Evolutionary conservation across 2,329 filamentous ascomycete genomes (phyloP).

Genomic region (Fusarium decemcellulare): DNA sequence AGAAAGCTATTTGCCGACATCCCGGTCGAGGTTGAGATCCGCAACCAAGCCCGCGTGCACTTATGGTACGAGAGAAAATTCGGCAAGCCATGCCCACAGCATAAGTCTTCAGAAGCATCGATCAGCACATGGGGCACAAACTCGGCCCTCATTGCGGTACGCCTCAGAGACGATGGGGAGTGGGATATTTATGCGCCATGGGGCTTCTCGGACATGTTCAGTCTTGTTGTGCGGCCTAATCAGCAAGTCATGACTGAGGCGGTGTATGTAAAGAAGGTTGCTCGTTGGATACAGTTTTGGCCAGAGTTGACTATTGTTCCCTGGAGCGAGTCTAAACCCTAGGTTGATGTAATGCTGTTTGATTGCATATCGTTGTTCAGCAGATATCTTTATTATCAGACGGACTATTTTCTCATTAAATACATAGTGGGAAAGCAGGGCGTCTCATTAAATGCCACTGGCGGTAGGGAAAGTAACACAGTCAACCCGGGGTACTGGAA

Average conservation of each 20-base stretch:
- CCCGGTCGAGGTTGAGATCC: slow-evolving; percentile 52
- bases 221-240: slow-evolving; percentile 52
- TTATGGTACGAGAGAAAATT: slow-evolving; percentile 54
- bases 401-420: too few species aligned
- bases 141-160: slow-evolving; percentile 52
- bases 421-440: too few species aligned
- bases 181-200: slow-evolving; percentile 55
- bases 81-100: slow-evolving; percentile 48
- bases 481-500: too few species aligned
- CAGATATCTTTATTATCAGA: too few species aligned
- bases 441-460: too few species aligned
- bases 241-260: slow-evolving; percentile 45
- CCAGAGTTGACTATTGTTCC: slow-evolving; percentile 45
- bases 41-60: slow-evolving; percentile 57
- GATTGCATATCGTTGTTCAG: too few species aligned
- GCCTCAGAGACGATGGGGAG: slow-evolving; percentile 39
- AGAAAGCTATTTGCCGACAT: slow-evolving; percentile 49
- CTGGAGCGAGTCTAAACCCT: slow-evolving; percentile 30
- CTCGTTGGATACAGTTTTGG: slow-evolving; percentile 51
- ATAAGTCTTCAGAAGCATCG: slow-evolving; percentile 49
- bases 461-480: too few species aligned
- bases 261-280: slow-evolving; percentile 50
- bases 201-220: slow-evolving; percentile 54
- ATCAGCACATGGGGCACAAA: slow-evolving; percentile 55
- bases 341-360: too few species aligned